Conservation (phyloP, 2,329 filamentous ascomycete genomes). For the Claviceps sorghi region DNA sequence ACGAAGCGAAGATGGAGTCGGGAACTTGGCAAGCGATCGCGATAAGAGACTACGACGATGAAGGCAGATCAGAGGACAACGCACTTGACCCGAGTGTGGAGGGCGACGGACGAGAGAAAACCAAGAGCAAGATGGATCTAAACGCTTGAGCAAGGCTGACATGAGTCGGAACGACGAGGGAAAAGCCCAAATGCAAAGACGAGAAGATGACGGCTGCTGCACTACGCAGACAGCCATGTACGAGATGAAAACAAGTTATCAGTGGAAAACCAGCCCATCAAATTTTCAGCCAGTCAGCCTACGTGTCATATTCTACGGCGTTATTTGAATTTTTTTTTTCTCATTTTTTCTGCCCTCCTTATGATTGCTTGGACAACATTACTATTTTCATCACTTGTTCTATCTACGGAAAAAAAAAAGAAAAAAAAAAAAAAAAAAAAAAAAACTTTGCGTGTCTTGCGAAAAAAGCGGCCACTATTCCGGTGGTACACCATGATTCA, state of each 20-base stretch:
- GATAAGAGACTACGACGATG: conserved; percentile 41
- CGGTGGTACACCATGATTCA: too few relatives aligned
- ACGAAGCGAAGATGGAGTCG: conserved; percentile 34
- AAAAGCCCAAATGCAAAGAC: neutral
- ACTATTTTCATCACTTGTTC: neutral
- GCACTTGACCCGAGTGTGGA: neutral
- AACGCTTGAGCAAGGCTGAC: neutral
- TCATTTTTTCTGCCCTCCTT: neutral
- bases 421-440: too few relatives aligned
- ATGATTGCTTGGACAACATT: neutral
- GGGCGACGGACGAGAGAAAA: neutral
- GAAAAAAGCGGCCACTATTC: too few relatives aligned
- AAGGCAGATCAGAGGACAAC: conserved; percentile 1
- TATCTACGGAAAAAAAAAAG: neutral
- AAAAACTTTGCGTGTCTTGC: too few relatives aligned
- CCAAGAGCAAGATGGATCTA: neutral
- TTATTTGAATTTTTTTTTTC: neutral
- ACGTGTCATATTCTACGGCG: conserved; percentile 1
- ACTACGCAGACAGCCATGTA: neutral
- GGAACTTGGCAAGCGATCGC: conserved; percentile 25
- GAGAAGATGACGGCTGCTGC: neutral
- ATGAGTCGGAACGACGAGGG: neutral
- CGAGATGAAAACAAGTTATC: neutral
- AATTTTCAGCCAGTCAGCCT: neutral
- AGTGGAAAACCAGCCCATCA: neutral